Evolutionary conservation across 1,284 basidiomycete genomes (phyloP), one percentile per base, ranked within the genome.

Genomic region (Trametes pubescens): DNA sequence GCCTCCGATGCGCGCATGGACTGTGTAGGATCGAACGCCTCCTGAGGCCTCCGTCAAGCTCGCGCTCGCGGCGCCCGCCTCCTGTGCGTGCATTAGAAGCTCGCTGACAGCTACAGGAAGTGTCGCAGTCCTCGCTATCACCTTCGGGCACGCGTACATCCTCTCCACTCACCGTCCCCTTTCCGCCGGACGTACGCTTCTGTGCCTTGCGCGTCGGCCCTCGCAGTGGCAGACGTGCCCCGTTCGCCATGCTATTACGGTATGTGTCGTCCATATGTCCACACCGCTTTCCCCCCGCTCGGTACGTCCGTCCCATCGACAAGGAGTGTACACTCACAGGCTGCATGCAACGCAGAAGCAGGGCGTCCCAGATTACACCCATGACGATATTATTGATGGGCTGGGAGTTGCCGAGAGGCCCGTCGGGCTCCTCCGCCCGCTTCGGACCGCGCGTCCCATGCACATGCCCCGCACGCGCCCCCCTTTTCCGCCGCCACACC

Each of bases 151-250:
- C n/a, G 24, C 47, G 26, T 26, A 16, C 8, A 4, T n/a, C 29
- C 13, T n/a, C 29, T 32, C 29, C 29, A 16, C 48, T 32, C 40
- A 1, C 16, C 18, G 40, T 43, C 14, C 40, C 40, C 18, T 4
- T n/a, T 43, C 40, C 40, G 2, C 40, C 18, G 18, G 18, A 1
- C 18, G 18, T 43, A 16, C 40, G 40, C 40, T 51, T 51, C 49
- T 51, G 49, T 51, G 49, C 49, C 49, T 51, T 51, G 32, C 49
- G 49, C 49, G 49, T 21, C 18, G 26, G 18, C 16, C 21, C 21
- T n/a, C 4, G 10, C 44, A 9, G 11, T 47, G 44, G 24, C 44
- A 44, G 18, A 18, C 43, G 21, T 44, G 40, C 3, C 6, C 40
- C 6, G 14, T n/a, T 16, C 40, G 40, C 40, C 14, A 4, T n/a